phyloP scores from a whole-genome alignment of 2,329 filamentous ascomycete species.

The Cladosporium sp. region DNA sequence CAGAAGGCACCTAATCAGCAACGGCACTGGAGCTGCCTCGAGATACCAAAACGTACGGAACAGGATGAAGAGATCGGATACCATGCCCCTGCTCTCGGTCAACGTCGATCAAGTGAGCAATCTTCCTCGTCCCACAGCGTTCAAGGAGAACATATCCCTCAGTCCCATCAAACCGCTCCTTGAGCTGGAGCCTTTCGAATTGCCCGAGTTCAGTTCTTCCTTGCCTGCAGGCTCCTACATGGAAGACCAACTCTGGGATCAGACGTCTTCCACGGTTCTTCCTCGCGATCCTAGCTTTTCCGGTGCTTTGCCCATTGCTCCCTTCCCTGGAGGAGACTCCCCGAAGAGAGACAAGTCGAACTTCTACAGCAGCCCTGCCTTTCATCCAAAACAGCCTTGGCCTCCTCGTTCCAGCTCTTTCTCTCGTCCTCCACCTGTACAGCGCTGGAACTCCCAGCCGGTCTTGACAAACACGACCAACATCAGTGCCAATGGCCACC shows the following conservation, averaged over 20 bases:
- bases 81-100: constrained; percentile 28
- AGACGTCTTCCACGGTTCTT: neutral
- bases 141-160: constrained; percentile 32
- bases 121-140: constrained; percentile 23
- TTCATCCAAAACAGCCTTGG: constrained; percentile 14
- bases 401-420: constrained; percentile 5
- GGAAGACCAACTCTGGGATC: constrained; percentile 13
- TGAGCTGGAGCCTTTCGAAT: constrained; percentile 18
- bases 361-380: constrained; percentile 25
- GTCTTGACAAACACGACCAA: constrained; percentile 24
- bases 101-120: constrained; percentile 14
- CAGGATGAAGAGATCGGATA: constrained; percentile 30
- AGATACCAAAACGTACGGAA: constrained; percentile 15
- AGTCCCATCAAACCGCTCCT: constrained; percentile 26
- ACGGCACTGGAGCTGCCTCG: constrained; percentile 16
- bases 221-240: constrained; percentile 17
- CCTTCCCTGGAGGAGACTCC: neutral
- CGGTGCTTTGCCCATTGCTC: neutral
- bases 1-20: constrained; percentile 24
- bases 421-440: constrained; percentile 17
- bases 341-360: neutral
- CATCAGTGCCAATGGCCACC: constrained; percentile 18
- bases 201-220: constrained; percentile 12
- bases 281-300: constrained; percentile 7
- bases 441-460: constrained; percentile 31